Evolutionary conservation across 352 stramenopile genomes (phyloP), one percentile per base, ranked within the genome.

Genomic region (Pythium vanterpoolii): DNA sequence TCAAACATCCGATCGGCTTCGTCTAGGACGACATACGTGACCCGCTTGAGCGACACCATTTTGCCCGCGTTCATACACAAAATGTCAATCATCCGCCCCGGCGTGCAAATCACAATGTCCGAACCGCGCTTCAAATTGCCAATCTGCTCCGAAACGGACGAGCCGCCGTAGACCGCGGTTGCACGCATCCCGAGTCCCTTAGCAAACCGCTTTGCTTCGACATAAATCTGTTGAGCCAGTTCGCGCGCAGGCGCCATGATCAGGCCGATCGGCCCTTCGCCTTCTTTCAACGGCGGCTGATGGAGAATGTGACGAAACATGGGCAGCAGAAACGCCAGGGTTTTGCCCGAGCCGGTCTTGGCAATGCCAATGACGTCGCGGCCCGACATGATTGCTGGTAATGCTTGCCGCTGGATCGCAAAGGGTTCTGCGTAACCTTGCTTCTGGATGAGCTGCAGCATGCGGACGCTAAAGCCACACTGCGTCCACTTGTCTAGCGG

Each of bases 1-100:
- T 99, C 98, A 69, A 99, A 99, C 94, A 99, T 99, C 19, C 98
- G 89, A 75, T 99, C 98, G 39, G 97, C 97, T 76, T 99, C 98
- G 65, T 99, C 98, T 48, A 99, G 86, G 18, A 99, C 97, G 21
- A 99, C 95, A 68, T 98, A 99, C 16, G 94, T 98, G 18, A 99
- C 97, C 23, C 97, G 89, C 57, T 96, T 79, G 16, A 99, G 72
- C 28, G 86, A 98, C 28, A 99, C 86, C 66, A 99, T 89, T 44
- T 95, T 93, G 34, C 97, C 97, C 11, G 92, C 89, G 70, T 98
- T 98, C 95, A 99, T 99, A 27, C 89, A 97, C 19, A 99, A 67
- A 68, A 99, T 99, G 72, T 99, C 98, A 74, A 99, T 99, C 84
- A 99, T 97, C 24, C 98, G 86, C 1, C 98, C 98, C 13, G 98